Evolutionary conservation across 129 eudicot species (phyloP).

Genomic region (Tagetes erecta): DNA sequence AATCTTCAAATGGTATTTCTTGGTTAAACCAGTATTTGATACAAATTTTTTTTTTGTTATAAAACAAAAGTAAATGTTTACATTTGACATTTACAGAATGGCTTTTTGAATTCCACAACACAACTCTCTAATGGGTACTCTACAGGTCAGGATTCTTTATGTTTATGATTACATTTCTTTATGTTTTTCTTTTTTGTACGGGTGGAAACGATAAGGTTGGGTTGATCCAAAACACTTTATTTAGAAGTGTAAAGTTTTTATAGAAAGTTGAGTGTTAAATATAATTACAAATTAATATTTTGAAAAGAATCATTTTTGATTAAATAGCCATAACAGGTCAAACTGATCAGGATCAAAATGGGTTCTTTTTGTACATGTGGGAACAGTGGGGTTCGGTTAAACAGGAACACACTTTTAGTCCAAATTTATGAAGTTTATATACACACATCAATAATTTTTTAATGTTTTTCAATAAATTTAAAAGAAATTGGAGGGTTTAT

Average conservation of each 20-base stretch:
- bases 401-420: neutral
- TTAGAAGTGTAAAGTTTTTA: neutral
- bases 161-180: constrained; percentile 17
- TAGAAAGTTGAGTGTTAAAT: neutral
- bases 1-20: constrained; percentile 58
- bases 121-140: constrained; percentile 53
- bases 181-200: neutral
- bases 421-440: neutral
- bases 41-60: neutral
- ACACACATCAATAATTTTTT: no score
- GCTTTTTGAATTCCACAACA: constrained; percentile 49
- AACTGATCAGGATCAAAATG: neutral
- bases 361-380: neutral
- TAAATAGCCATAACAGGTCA: neutral
- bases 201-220: neutral
- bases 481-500: neutral
- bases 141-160: constrained; percentile 49
- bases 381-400: neutral
- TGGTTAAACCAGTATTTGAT: neutral
- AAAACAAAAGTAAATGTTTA: neutral
- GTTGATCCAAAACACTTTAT: neutral
- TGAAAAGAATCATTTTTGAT: neutral
- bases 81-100: constrained; percentile 49
- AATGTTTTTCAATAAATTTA: neutral
- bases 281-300: neutral